phyloP scores from a whole-genome alignment of 495 filamentous ascomycete genomes.

The Aspergillus panamensis region DNA sequence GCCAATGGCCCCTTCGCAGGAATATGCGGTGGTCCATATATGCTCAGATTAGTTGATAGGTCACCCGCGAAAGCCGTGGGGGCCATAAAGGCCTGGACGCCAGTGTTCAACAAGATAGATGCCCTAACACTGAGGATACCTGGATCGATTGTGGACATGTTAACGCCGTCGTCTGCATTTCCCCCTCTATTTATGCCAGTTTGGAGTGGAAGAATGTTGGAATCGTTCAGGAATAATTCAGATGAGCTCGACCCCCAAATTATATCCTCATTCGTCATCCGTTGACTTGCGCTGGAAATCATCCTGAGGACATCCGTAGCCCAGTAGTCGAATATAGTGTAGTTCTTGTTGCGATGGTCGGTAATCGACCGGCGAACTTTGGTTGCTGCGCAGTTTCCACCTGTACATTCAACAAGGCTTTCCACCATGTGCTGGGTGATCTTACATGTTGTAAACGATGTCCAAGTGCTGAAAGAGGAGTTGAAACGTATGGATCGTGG shows the following conservation, averaged over 20 bases:
- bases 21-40: constrained; percentile 13
- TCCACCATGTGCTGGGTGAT: constrained; percentile 10
- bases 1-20: constrained; percentile 2
- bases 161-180: not conserved
- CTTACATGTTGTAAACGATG: constrained; percentile 1
- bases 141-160: constrained; percentile 4
- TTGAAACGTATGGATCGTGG: constrained; percentile 12
- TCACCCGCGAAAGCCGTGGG: constrained; percentile 14
- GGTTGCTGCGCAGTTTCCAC: constrained; percentile 9
- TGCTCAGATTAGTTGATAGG: constrained; percentile 14
- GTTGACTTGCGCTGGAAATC: not conserved
- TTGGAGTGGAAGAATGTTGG: not conserved
- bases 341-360: constrained; percentile 8
- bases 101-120: constrained; percentile 19
- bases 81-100: constrained; percentile 18
- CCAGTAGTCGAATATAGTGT: constrained; percentile 15
- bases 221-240: constrained; percentile 12
- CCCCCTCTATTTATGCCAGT: not conserved
- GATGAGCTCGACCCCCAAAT: constrained; percentile 7
- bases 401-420: constrained; percentile 2
- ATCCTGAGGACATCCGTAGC: constrained; percentile 3
- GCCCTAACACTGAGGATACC: constrained; percentile 8
- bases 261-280: not conserved
- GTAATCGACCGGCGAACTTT: constrained; percentile 12
- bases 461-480: not conserved